Percentiles rank a stretch among this genome's conserved stretches.
phyloP scores from a whole-genome alignment of 768 basidiomycete species.

The Pseudohyphozyma bogoriensis region DNA sequence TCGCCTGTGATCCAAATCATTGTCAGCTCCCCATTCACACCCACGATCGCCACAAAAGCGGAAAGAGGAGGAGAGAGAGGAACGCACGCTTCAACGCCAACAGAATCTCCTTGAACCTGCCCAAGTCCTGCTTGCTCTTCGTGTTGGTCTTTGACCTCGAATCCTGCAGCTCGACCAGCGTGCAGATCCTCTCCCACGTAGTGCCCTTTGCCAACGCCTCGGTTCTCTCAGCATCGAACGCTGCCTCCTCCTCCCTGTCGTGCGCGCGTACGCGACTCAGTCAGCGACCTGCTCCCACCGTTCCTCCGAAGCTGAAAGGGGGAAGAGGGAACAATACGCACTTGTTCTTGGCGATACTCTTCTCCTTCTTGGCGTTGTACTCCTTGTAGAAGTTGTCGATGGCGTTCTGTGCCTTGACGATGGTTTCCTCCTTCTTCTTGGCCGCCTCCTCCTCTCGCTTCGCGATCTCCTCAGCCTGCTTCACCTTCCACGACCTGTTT shows the following conservation, averaged over 20 bases:
- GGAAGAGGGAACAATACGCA: conserved; percentile 40
- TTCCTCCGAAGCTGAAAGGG: too few relatives aligned
- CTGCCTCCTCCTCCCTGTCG: conserved; percentile 71
- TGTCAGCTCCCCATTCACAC: too few relatives aligned
- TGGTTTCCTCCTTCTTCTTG: conserved; percentile 66
- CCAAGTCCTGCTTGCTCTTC: conserved; percentile 76
- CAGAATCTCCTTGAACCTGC: conserved; percentile 84
- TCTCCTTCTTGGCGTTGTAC: conserved; percentile 79
- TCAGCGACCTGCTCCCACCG: not conserved
- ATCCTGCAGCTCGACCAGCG: conserved; percentile 76
- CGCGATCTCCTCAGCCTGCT: conserved; percentile 71
- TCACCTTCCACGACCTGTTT: conserved; percentile 71
- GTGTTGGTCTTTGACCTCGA: conserved; percentile 95
- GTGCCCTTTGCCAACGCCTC: conserved; percentile 76
- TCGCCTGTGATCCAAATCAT: too few relatives aligned
- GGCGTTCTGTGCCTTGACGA: conserved; percentile 68
- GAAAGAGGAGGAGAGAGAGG: not conserved
- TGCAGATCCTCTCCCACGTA: conserved; percentile 90
- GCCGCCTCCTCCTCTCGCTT: conserved; percentile 71
- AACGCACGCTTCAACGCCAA: conserved; percentile 59
- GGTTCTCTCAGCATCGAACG: conserved; percentile 61
- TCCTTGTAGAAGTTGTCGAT: conserved; percentile 87
- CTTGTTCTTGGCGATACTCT: conserved; percentile 92
- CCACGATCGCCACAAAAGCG: too few relatives aligned
- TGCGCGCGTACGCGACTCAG: not conserved